phyloP scores from a whole-genome alignment of 1,139 yeast genomes.

The Suhomyces bolitotheri region DNA sequence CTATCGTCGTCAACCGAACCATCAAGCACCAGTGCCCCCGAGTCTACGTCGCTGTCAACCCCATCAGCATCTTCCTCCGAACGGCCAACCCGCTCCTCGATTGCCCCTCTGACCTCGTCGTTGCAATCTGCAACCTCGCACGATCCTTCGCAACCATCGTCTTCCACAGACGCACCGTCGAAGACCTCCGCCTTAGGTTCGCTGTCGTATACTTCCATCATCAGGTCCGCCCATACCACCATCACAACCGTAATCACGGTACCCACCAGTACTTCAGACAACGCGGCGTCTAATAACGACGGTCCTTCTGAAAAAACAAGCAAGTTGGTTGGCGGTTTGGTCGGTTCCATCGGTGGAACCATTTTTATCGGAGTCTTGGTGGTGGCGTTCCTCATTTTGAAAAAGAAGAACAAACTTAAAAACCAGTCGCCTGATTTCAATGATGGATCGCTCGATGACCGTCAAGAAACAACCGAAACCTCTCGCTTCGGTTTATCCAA shows the following conservation, averaged over 20 bases:
- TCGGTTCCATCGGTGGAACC: constrained; percentile 51
- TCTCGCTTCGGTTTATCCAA: constrained; percentile 29
- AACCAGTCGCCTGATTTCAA: constrained; percentile 51
- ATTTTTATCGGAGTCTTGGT: constrained; percentile 43
- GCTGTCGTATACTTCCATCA: constrained; percentile 26
- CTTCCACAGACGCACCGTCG: constrained; percentile 3
- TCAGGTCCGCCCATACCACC: constrained; percentile 37
- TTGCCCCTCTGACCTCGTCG: constrained; percentile 15
- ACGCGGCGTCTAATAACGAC: constrained; percentile 15
- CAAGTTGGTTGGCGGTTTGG: constrained; percentile 48
- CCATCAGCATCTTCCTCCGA: constrained; percentile 6
- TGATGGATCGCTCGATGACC: constrained; percentile 22
- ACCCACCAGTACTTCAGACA: constrained; percentile 30
- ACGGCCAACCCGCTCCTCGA: constrained; percentile 8
- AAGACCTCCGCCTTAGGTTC: constrained; percentile 2
- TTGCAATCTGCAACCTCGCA: constrained; percentile 7
- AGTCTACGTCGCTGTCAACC: constrained; percentile 3
- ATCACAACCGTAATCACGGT: constrained; percentile 44
- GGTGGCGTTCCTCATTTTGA: constrained; percentile 38
- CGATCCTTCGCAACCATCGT: constrained; percentile 3
- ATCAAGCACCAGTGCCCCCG: constrained; percentile 2
- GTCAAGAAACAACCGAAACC: constrained; percentile 11
- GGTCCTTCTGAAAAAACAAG: constrained; percentile 30
- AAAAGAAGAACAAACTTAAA: constrained; percentile 34
- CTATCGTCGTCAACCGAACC: neutral